Evolutionary conservation across 495 filamentous ascomycete genomes (phyloP).

Genomic region (Melanomma pulvis-pyrius): DNA sequence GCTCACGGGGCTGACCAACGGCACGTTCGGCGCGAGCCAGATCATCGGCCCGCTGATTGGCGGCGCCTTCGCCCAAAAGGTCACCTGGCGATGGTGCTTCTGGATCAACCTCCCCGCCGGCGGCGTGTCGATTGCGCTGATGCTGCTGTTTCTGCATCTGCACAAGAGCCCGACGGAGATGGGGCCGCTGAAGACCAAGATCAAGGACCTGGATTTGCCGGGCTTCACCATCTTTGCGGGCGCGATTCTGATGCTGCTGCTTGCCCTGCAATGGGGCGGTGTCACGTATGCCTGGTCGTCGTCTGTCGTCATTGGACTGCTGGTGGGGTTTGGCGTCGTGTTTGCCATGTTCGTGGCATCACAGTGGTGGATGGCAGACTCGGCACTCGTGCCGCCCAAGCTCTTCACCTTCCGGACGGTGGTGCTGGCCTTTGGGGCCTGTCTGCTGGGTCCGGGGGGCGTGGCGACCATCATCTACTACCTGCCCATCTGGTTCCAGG

Average conservation of each 20-base stretch:
- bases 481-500: slow-evolving; percentile 48
- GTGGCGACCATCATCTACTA: slow-evolving; percentile 36
- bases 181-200: slow-evolving; percentile 47
- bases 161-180: neutral
- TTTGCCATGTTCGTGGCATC: slow-evolving; percentile 7
- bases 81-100: slow-evolving; percentile 82
- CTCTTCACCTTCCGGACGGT: slow-evolving; percentile 26
- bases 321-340: slow-evolving; percentile 4
- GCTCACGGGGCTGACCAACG: slow-evolving; percentile 71
- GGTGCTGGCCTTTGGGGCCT: neutral
- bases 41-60: slow-evolving; percentile 44
- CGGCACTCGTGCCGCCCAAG: slow-evolving; percentile 53
- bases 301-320: slow-evolving; percentile 2
- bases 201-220: slow-evolving; percentile 64
- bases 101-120: too few relatives aligned
- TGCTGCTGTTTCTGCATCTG: slow-evolving; percentile 60
- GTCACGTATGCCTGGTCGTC: slow-evolving; percentile 63
- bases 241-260: slow-evolving; percentile 67
- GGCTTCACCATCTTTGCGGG: slow-evolving; percentile 73
- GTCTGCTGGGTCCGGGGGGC: neutral
- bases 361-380: neutral
- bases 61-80: slow-evolving; percentile 44
- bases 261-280: slow-evolving; percentile 81
- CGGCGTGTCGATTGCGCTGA: slow-evolving; percentile 57
- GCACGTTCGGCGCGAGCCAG: slow-evolving; percentile 77